Evolutionary conservation across 1,139 yeast genomes (phyloP).

Genomic region (Yamadazyma epiphylla): DNA sequence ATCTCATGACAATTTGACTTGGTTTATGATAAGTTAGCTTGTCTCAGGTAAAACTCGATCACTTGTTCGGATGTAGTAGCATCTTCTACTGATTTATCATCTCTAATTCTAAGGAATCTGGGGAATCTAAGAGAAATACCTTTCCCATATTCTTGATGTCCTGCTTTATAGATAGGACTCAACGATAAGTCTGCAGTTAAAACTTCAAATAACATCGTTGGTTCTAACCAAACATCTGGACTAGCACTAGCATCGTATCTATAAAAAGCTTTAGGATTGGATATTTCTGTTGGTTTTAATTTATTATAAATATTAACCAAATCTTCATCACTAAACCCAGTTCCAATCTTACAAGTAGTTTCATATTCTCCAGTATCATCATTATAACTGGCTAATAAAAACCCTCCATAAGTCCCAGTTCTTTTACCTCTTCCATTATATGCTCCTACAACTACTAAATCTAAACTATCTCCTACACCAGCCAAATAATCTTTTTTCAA

Average conservation of each 20-base stretch:
- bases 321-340: slow-evolving; percentile 91
- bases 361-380: slow-evolving; percentile 89
- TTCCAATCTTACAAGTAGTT: slow-evolving; percentile 94
- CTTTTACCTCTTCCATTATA: slow-evolving; percentile 93
- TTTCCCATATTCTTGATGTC: slow-evolving; percentile 68
- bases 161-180: slow-evolving; percentile 92
- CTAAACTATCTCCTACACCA: slow-evolving; percentile 94
- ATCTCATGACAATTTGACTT: too few relatives aligned
- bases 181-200: slow-evolving; percentile 90
- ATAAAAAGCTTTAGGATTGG: slow-evolving; percentile 65
- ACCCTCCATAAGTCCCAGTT: slow-evolving; percentile 94
- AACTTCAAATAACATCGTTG: slow-evolving; percentile 82
- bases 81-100: slow-evolving; percentile 84
- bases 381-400: slow-evolving; percentile 83
- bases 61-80: slow-evolving; percentile 88
- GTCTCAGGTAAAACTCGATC: slow-evolving; percentile 84
- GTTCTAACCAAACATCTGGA: slow-evolving; percentile 98
- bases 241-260: slow-evolving; percentile 68
- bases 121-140: slow-evolving; percentile 94
- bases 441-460: slow-evolving; percentile 91
- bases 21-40: slow-evolving; percentile 50
- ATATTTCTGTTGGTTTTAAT: slow-evolving; percentile 66
- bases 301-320: slow-evolving; percentile 55
- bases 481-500: slow-evolving; percentile 89
- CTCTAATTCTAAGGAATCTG: slow-evolving; percentile 78